A percentile compares a stretch with the other conserved stretches of the same genome.
phyloP scores from a whole-genome alignment of 2,329 filamentous ascomycete genomes.

The Celoporthe dispersa region DNA sequence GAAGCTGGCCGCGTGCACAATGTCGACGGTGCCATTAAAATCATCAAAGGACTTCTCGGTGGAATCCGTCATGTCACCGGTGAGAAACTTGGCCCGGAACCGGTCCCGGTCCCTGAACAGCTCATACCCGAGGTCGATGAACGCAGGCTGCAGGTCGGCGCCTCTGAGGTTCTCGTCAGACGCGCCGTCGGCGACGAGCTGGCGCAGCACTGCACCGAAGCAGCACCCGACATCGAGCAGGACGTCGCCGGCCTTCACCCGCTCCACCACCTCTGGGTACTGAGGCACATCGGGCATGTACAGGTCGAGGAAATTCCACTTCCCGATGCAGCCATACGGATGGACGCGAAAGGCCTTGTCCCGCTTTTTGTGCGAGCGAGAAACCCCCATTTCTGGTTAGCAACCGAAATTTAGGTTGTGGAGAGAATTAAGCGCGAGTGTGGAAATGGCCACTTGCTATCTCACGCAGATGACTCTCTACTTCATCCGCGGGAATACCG shows the following conservation, averaged over 20 bases:
- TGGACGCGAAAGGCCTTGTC: constrained; percentile 43
- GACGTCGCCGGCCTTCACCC: constrained; percentile 35
- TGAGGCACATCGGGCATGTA: constrained; percentile 39
- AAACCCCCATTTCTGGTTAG: not conserved
- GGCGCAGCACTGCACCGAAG: constrained; percentile 50
- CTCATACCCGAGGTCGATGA: constrained; percentile 41
- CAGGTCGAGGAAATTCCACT: constrained; percentile 45
- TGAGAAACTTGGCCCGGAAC: constrained; percentile 32
- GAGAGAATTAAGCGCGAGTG: too few relatives aligned
- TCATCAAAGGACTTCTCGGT: constrained; percentile 20
- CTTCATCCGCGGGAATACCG: not conserved
- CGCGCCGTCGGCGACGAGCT: constrained; percentile 45
- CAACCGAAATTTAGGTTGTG: not conserved
- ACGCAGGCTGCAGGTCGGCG: constrained; percentile 42
- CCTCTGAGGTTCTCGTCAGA: constrained; percentile 44
- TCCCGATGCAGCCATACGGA: constrained; percentile 45
- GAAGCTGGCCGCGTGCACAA: constrained; percentile 39
- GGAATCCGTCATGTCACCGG: constrained; percentile 36
- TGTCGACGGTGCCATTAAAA: constrained; percentile 36
- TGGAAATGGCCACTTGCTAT: not conserved
- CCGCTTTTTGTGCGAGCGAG: constrained; percentile 32
- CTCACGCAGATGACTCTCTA: not conserved
- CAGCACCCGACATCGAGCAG: constrained; percentile 49
- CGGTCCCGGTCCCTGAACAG: constrained; percentile 40
- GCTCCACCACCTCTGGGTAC: constrained; percentile 38